A percentile compares a stretch with the other conserved stretches of the same genome.
Conservation (phyloP, 768 basidiomycete genomes). For the Solioccasus polychromus region DNA sequence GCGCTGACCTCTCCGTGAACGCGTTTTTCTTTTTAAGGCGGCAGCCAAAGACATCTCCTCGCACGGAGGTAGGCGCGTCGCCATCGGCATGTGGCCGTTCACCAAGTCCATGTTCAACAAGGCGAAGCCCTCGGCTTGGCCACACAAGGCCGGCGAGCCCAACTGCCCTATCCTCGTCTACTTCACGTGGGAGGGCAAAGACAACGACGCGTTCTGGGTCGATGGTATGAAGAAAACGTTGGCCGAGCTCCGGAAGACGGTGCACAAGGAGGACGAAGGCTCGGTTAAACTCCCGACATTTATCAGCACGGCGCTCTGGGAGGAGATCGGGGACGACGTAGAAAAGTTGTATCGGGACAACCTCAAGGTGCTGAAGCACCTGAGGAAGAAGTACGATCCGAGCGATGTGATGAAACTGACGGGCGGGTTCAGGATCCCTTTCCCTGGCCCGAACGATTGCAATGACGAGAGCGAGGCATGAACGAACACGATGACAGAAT, state of each 20-base stretch:
- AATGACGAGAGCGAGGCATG: too few relatives aligned
- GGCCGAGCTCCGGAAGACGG: neutral
- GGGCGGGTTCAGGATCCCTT: conserved; percentile 18
- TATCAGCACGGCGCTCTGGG: conserved; percentile 8
- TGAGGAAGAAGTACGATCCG: conserved; percentile 12
- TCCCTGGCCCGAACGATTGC: too few relatives aligned
- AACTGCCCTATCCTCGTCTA: conserved; percentile 14
- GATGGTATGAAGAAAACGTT: conserved; percentile 1
- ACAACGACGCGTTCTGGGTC: conserved; percentile 12
- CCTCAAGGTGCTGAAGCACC: neutral
- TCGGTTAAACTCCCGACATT: too few relatives aligned
- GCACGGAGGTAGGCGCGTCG: conserved; percentile 2
- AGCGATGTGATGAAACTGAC: conserved; percentile 9
- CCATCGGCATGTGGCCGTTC: conserved; percentile 15
- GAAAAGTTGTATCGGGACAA: conserved; percentile 7
- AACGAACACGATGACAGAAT: too few relatives aligned
- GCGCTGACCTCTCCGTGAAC: too few relatives aligned
- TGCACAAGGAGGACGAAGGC: neutral
- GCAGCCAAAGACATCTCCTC: too few relatives aligned
- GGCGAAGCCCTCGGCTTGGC: conserved; percentile 14
- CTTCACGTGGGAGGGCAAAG: conserved; percentile 11
- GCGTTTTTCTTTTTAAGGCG: too few relatives aligned
- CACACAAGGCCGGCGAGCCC: conserved; percentile 3
- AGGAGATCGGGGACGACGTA: neutral
- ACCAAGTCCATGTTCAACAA: conserved; percentile 11